Base-by-base conservation (phyloP, 2,329 filamentous ascomycete species). In the Westerdykella sp. region DNA sequence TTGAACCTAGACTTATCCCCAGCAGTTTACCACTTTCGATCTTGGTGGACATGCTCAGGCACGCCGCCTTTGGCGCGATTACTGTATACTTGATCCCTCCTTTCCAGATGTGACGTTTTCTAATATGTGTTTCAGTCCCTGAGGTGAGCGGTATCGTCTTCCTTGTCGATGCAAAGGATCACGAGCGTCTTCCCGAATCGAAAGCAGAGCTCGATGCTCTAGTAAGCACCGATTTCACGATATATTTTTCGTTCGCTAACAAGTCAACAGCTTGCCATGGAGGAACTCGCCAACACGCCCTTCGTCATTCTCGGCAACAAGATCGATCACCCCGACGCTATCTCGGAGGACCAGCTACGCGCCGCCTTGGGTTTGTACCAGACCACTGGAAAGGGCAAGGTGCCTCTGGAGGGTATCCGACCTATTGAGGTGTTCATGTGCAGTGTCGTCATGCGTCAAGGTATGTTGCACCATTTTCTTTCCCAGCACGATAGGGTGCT, bases 251-350 rank as follows among this genome's bases (percentile, higher is more conserved):
- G 3, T 18, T 9, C 3, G n/a, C 32, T 35, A 10, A 35, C 16
- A 3, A 35, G n/a, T 9, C n/a, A 11, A 35, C n/a, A 35, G 32
- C 79, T 98, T 56, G 83, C 87, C 50, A 96, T 98, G 91, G 93
- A 98, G 73, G 91, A 97, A 67, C 81, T 98, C 32, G 76, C 81
- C 67, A 96, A 95, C 77, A 93, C 95, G 7, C 93, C 93, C 42
- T 97, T 97, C 70, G 81, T 97, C 49, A 82, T 98, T 58, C 81
- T 98, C 51, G 93, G 93, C 59, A 98, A 98, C 82, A 98, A 98
- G 82, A 98, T 98, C 69, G 93, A 98, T 70, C 90, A 97, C 75
- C 90, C 90, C 42, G 86, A 94, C 57, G 93, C 93, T 50, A 84
- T 97, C 42, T 91, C 85, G 54, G 93, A 98, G 78, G 91, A 97